Base-by-base conservation (phyloP, 305 asterid genomes). In the Lippia alba region DNA sequence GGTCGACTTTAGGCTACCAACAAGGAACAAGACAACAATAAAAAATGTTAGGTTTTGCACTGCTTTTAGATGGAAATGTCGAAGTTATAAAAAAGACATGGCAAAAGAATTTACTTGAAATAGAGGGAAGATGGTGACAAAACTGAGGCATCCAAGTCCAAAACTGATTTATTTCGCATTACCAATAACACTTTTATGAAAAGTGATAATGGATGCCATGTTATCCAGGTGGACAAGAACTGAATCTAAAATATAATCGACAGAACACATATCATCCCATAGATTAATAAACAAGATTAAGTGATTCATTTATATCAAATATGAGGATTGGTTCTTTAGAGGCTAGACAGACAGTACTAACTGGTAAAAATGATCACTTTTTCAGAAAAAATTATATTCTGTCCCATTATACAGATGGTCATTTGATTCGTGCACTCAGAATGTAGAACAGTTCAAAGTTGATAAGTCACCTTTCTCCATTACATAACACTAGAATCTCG, bases 21-120 rank as follows among this genome's bases (percentile, higher is more conserved):
- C 36, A 45, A 46, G 4, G 33, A 36, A 20, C 19, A 45, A 55
- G 19, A 59, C 56, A 24, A 32, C 56, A 24, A 53, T 10, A 14
- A 33, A 61, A 67, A 41, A 71, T 70, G 20, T 44, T 63, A 61
- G 16, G 57, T 33, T 14, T 33, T 6, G 55, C 14, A 51, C 57
- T 40, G 49, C 41, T 69, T 48, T 63, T 18, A 66, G 57, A 56
- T 67, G 54, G 49, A 53, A 72, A 64, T 64, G 56, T 53, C 18
- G 6, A 48, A 69, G 44, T 34, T 66, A 50, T 46, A 61, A 40
- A 74, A 49, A 62, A 53, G 36, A 36, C 11, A 57, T 12, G 51
- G 24, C 40, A 71, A 30, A 45, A 24, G 7, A 33, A 34, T 55
- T 57, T 18, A 54, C 20, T 34, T 19, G 12, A 3, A 51, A 36